These are phyloP conservation scores for Argentina anserina DNA, from an alignment of 306 rosid species.

Conservation along the genomic window DNA sequence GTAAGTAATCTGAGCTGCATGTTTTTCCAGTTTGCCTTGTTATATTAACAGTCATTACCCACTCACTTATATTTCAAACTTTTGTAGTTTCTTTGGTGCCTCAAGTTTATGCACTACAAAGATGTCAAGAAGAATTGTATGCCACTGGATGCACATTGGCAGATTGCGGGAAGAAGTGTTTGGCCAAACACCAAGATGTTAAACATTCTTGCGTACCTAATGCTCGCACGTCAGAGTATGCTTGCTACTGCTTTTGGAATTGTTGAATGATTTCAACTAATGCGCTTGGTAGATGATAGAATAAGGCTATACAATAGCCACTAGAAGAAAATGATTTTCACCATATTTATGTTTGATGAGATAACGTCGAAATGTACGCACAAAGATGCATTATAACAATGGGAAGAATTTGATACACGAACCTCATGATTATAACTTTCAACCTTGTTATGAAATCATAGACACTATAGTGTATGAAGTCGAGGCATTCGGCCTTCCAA, in stretches of 20 bases:
- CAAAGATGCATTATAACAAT: background rate
- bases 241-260: slow-evolving; percentile 4
- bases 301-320: background rate
- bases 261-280: background rate
- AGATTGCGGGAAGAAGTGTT: background rate
- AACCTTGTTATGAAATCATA: background rate
- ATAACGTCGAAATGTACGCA: too few species aligned
- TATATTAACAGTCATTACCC: too few species aligned
- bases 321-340: too few species aligned
- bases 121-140: background rate
- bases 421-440: too few species aligned
- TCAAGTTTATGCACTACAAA: slow-evolving; percentile 1
- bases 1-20: too few species aligned
- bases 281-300: too few species aligned
- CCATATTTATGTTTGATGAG: too few species aligned
- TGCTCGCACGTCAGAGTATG: background rate
- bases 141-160: background rate
- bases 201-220: background rate
- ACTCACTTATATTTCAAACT: too few species aligned
- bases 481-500: too few species aligned
- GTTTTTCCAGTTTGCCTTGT: too few species aligned
- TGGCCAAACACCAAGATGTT: slow-evolving; percentile 5
- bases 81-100: background rate
- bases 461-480: too few species aligned
- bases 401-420: too few species aligned